Evolutionary conservation across 441 rosid species (phyloP), one percentile per base, ranked within the genome.

Genomic region (Jatropha multifida): DNA sequence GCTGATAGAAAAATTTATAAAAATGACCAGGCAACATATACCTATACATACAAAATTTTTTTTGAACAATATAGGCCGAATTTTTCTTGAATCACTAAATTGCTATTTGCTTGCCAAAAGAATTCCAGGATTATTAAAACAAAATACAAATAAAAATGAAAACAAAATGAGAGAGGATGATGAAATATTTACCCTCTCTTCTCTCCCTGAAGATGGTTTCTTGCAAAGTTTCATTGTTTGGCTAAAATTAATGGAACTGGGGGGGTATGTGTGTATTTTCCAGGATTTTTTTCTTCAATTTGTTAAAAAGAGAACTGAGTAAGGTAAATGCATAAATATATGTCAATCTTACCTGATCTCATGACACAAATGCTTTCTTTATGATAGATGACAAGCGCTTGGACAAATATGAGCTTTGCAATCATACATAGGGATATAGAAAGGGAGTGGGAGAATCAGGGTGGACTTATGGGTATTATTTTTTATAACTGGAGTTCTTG

Each of bases 301-400:
- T 77, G 63, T 61, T 69, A 71, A 79, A 71, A 72, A 77, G 88
- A 80, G 87, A 88, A 86, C 72, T 76, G 85, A 81, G 73, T 73
- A 77, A 85, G 93, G 96, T 86, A 86, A 87, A 83, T 88, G 83
- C 81, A 83, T 88, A 82, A 84, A 80, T 87, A 67, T 78, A 82
- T 90, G 80, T 87, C 75, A 81, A 80, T 79, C 68, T 85, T 88
- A 88, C 89, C 84, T 85, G 88, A 86, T 89, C 80, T 86, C 88
- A 88, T 93, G 95, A 93, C 96, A 87, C 88, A 73, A 79, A 90
- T 95, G 90, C 97, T 95, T 95, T 93, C 89, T 92, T 89, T 86
- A 92, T 93, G 95, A 89, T 95, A 95, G 99, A 95, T 95, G 93
- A 83, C 96, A 90, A 93, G 96, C 93, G 93, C 94, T 90, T 89